phyloP scores from a whole-genome alignment of 1,284 basidiomycete species.

The Heterobasidion occidentale region DNA sequence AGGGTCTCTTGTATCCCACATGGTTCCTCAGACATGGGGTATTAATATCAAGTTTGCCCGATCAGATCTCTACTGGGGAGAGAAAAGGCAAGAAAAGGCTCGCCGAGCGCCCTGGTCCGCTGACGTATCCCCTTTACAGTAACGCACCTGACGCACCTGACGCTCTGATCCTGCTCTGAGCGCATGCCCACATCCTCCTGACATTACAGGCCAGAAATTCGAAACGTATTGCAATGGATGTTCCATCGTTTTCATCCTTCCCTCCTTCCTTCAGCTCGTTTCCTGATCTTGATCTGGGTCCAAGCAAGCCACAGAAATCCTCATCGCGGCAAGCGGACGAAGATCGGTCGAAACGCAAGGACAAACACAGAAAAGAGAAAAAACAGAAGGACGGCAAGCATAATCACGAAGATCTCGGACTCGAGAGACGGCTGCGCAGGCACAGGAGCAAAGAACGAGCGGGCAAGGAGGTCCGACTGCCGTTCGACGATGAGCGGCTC shows the following conservation, averaged over 20 bases:
- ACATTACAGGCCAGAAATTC: not conserved
- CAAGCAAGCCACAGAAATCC: conserved; percentile 19
- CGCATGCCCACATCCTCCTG: not conserved
- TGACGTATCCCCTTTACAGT: too few relatives aligned
- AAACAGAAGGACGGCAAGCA: conserved; percentile 19
- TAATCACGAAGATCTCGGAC: conserved; percentile 11
- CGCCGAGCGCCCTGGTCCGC: too few relatives aligned
- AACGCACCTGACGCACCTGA: too few relatives aligned
- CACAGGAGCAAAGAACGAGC: conserved; percentile 12
- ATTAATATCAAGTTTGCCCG: too few relatives aligned
- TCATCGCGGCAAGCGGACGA: not conserved
- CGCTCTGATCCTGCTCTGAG: too few relatives aligned
- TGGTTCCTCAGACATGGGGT: too few relatives aligned
- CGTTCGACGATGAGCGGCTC: conserved; percentile 25
- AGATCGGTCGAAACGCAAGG: conserved; percentile 8
- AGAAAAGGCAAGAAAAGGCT: too few relatives aligned
- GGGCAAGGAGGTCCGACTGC: conserved; percentile 10
- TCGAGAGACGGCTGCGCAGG: not conserved
- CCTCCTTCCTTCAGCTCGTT: conserved; percentile 61
- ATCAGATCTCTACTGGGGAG: too few relatives aligned
- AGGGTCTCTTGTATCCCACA: too few relatives aligned
- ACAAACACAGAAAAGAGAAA: conserved; percentile 17
- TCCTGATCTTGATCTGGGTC: conserved; percentile 40
- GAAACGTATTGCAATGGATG: not conserved
- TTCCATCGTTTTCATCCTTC: conserved; percentile 45